Conservation (phyloP, 2,329 filamentous ascomycete genomes). For the Arthrobotrys conoides region DNA sequence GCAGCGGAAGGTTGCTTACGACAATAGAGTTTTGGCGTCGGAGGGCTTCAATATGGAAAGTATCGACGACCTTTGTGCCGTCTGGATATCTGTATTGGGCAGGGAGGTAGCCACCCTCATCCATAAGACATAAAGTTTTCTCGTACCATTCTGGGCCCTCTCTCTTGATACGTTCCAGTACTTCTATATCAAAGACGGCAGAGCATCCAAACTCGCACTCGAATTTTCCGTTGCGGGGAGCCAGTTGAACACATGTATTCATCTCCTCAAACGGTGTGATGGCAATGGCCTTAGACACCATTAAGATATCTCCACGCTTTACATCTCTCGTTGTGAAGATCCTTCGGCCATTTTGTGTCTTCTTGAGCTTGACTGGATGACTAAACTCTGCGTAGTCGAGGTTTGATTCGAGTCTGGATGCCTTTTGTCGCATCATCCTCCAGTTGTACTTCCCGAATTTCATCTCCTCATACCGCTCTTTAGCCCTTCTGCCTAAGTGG, state of each 20-base stretch:
- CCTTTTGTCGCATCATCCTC: conserved; percentile 40
- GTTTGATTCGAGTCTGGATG: not conserved
- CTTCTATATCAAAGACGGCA: conserved; percentile 16
- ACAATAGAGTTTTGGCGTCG: conserved; percentile 31
- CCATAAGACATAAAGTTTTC: conserved; percentile 40
- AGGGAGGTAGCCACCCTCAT: conserved; percentile 25
- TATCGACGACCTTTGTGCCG: conserved; percentile 34
- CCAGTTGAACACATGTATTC: conserved; percentile 13
- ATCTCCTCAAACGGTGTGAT: conserved; percentile 24
- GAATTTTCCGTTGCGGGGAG: conserved; percentile 23
- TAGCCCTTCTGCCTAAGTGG: conserved; percentile 17
- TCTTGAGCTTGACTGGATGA: conserved; percentile 47
- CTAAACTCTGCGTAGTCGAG: conserved; percentile 52
- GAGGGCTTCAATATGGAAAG: conserved; percentile 52
- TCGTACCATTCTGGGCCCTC: conserved; percentile 52
- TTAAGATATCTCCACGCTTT: conserved; percentile 54
- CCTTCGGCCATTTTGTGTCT: conserved; percentile 52
- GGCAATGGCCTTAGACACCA: conserved; percentile 47
- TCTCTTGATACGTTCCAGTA: conserved; percentile 30
- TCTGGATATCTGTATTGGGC: conserved; percentile 25
- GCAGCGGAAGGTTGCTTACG: conserved; percentile 36
- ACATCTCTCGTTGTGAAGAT: conserved; percentile 50
- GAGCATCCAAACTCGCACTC: conserved; percentile 43
- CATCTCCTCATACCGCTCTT: conserved; percentile 33
- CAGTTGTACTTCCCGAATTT: conserved; percentile 50